phyloP scores from a whole-genome alignment of 2,329 filamentous ascomycete species.

The Calonectria fujianensis region DNA sequence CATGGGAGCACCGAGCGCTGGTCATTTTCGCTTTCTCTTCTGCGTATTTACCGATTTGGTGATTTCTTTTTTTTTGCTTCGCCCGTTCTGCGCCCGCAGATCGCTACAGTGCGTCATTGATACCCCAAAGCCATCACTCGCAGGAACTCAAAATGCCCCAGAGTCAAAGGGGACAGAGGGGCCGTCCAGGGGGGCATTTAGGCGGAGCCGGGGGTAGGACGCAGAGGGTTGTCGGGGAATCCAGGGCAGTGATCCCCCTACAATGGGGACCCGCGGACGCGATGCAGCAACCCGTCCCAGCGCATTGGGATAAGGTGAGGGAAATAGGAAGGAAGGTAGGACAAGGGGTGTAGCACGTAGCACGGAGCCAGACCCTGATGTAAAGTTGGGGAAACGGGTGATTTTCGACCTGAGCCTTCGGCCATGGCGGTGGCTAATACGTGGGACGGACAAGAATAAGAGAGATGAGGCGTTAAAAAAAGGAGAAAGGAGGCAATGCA shows the following conservation, averaged over 20 bases:
- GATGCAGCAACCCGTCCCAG: conserved; percentile 42
- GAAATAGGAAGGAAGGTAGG: conserved; percentile 33
- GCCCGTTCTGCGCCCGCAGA: conserved; percentile 19
- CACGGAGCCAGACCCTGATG: conserved; percentile 17
- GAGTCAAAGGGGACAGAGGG: conserved; percentile 22
- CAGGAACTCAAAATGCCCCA: conserved; percentile 33
- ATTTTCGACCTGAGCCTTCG: conserved; percentile 21
- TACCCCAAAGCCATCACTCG: conserved; percentile 21
- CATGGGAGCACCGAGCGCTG: conserved; percentile 1
- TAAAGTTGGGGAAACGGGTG: conserved; percentile 39
- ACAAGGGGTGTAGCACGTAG: conserved; percentile 20
- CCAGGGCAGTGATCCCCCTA: conserved; percentile 31
- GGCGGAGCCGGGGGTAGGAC: conserved; percentile 1
- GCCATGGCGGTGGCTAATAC: conserved; percentile 8
- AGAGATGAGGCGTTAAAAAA: conserved; percentile 6
- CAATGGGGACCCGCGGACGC: conserved; percentile 29
- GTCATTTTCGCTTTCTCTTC: neutral
- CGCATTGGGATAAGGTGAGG: conserved; percentile 43
- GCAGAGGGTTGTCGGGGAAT: conserved; percentile 33
- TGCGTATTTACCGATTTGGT: neutral
- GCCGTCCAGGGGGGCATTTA: conserved; percentile 23
- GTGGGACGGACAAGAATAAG: conserved; percentile 3
- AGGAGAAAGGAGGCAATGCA: conserved; percentile 23
- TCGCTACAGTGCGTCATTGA: conserved; percentile 22
- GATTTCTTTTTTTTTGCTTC: neutral